Percentiles rank a stretch among this genome's conserved stretches.
Conservation (phyloP, 805 yeast species). For the Yarrowia sp. region DNA sequence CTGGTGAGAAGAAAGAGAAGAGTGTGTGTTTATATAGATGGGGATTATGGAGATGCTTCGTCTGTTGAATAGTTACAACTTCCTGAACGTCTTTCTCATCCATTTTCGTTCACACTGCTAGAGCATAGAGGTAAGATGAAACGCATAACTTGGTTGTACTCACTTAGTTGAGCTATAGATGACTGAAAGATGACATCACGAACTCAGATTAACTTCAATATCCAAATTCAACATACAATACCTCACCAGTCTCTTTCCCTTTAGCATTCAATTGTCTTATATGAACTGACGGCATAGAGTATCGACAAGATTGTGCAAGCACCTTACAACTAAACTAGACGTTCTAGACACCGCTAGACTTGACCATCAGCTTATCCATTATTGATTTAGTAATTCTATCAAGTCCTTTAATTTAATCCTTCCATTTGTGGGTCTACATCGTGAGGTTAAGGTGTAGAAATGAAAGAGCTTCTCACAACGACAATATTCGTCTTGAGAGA, state of each 20-base stretch:
- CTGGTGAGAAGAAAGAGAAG: not conserved
- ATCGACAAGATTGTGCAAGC: not conserved
- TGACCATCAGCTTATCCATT: no score
- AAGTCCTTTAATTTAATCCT: not conserved
- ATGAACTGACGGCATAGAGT: not conserved
- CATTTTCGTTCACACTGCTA: not conserved
- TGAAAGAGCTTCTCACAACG: no score
- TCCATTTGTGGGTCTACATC: not conserved
- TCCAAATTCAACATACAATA: not conserved
- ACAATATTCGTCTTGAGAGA: no score
- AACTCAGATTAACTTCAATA: not conserved
- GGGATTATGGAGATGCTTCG: no score
- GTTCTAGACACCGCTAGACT: no score
- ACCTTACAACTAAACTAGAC: not conserved
- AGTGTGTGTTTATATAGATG: not conserved
- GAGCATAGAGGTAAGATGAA: not conserved
- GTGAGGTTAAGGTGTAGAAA: no score
- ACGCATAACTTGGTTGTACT: no score
- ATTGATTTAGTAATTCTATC: not conserved
- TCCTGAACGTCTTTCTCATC: not conserved
- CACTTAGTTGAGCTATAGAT: no score
- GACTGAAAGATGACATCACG: no score
- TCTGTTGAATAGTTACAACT: not conserved
- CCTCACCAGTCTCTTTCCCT: not conserved
- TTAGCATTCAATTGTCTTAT: not conserved